Evolutionary conservation across 73 alveolate genomes (phyloP).

Genomic region (Urostyla sp.): DNA sequence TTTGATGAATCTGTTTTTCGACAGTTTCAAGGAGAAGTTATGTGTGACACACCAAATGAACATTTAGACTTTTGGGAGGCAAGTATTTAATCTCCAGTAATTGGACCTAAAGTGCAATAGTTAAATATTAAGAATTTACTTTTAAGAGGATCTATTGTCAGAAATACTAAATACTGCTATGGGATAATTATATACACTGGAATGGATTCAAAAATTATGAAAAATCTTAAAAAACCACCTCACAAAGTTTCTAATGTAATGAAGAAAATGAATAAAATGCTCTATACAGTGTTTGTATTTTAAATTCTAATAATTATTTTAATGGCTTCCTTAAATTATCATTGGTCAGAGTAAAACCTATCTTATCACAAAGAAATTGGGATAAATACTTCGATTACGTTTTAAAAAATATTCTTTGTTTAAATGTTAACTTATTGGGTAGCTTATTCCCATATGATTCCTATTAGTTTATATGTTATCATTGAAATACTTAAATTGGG

Average conservation of each 20-base stretch:
- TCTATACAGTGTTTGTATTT: slow-evolving; percentile 66
- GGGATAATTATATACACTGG: slow-evolving; percentile 95
- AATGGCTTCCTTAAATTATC: slow-evolving; percentile 30
- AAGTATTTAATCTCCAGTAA: slow-evolving; percentile 27
- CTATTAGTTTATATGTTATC: slow-evolving; percentile 86
- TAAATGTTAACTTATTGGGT: slow-evolving; percentile 67
- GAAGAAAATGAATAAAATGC: slow-evolving; percentile 68
- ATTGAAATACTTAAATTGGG: slow-evolving; percentile 79
- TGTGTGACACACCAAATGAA: slow-evolving; percentile 66
- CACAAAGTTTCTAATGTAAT: slow-evolving; percentile 71
- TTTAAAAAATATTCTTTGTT: slow-evolving; percentile 29
- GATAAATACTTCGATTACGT: slow-evolving; percentile 21
- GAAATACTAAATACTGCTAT: slow-evolving; percentile 81
- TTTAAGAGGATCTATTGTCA: slow-evolving; percentile 89
- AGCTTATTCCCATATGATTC: slow-evolving; percentile 74
- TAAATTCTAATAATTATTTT: slow-evolving; percentile 36
- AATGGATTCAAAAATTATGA: slow-evolving; percentile 92
- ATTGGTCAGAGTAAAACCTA: slow-evolving; percentile 40
- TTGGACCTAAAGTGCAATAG: slow-evolving; percentile 29
- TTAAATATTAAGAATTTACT: slow-evolving; percentile 72
- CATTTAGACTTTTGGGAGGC: slow-evolving; percentile 69
- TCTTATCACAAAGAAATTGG: slow-evolving; percentile 45
- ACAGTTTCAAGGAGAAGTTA: slow-evolving; percentile 38
- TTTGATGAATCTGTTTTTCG: slow-evolving; percentile 18
- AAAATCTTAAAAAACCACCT: slow-evolving; percentile 86